A percentile compares a stretch with the other conserved stretches of the same genome.
These are phyloP conservation scores for Osmanthus fragrans DNA, from an alignment of 257 asterid species.

Conservation along the genomic window DNA sequence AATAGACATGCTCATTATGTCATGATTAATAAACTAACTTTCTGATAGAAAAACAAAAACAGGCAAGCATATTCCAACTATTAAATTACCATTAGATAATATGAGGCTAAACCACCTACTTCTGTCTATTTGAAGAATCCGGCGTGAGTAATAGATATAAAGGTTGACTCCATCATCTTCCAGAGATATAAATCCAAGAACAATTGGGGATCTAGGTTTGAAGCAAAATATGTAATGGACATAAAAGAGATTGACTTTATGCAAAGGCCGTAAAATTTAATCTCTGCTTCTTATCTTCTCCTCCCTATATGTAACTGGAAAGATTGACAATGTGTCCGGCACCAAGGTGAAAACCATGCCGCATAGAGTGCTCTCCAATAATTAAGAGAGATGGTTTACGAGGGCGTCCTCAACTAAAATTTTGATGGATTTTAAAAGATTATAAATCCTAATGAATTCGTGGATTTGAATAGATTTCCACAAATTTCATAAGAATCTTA, in stretches of 20 bases:
- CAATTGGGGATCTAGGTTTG: background rate
- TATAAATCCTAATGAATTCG: too few relatives aligned
- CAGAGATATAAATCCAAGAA: background rate
- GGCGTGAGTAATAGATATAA: background rate
- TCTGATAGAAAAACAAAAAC: background rate
- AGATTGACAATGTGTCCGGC: background rate
- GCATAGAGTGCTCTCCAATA: background rate
- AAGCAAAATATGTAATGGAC: background rate
- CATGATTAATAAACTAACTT: background rate
- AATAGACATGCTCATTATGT: background rate
- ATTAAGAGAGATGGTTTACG: background rate
- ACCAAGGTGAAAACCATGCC: background rate
- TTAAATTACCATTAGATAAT: background rate
- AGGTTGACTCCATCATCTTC: background rate
- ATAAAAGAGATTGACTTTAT: background rate
- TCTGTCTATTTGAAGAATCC: background rate
- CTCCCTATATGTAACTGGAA: background rate
- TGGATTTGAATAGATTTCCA: too few relatives aligned
- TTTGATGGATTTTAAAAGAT: too few relatives aligned
- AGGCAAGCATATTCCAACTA: background rate
- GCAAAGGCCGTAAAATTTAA: background rate
- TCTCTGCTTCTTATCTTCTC: background rate
- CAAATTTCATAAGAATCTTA: too few relatives aligned
- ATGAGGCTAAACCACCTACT: background rate
- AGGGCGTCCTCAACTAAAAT: too few relatives aligned